phyloP scores from a whole-genome alignment of 164 flowering plant species.

The Magnolia sinica region DNA sequence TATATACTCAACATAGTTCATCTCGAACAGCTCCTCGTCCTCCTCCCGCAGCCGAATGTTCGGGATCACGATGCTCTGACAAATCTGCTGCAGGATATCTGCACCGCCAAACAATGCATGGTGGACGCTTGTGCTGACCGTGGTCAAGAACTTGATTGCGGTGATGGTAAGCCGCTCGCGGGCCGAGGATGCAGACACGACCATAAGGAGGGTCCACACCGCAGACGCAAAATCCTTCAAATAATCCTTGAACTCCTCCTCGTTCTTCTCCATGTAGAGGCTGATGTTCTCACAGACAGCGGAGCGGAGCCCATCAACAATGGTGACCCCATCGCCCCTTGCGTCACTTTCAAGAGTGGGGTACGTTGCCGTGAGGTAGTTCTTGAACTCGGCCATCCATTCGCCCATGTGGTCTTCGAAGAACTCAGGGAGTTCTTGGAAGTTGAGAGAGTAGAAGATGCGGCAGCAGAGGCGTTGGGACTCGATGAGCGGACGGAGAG shows the following conservation, averaged over 20 bases:
- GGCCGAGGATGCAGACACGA: conserved; percentile 45
- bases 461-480: conserved; percentile 85
- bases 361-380: conserved; percentile 53
- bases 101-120: conserved; percentile 61
- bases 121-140: conserved; percentile 77
- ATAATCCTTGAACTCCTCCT: conserved; percentile 73
- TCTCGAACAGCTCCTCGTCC: conserved; percentile 91
- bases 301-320: conserved; percentile 73
- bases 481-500: conserved; percentile 55
- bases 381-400: conserved; percentile 82
- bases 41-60: conserved; percentile 85
- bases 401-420: conserved; percentile 91
- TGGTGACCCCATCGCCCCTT: conserved; percentile 41
- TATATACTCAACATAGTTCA: conserved; percentile 85
- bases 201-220: conserved; percentile 66
- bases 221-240: conserved; percentile 67
- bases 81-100: conserved; percentile 58
- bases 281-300: conserved; percentile 90
- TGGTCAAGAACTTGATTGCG: conserved; percentile 81
- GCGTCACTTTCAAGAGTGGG: conserved; percentile 53
- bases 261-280: conserved; percentile 87
- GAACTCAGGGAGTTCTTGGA: conserved; percentile 88
- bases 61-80: conserved; percentile 79
- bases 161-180: conserved; percentile 70
- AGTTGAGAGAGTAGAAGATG: conserved; percentile 76